phyloP scores from a whole-genome alignment of 164 flowering plant species.

The Vitis rotundifolia region DNA sequence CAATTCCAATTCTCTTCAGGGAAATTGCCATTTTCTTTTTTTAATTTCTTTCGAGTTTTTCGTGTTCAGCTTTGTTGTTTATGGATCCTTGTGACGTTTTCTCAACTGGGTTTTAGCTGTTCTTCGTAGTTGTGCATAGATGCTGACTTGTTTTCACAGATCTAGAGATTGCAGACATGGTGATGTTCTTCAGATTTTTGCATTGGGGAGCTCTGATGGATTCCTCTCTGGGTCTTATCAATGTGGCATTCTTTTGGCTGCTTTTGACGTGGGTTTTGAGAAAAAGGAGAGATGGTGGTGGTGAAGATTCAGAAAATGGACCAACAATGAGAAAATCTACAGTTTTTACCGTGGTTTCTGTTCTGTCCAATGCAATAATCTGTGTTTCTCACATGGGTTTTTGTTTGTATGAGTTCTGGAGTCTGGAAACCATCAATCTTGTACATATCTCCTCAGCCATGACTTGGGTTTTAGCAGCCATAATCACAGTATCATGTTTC shows the following conservation, averaged over 20 bases:
- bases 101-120: not conserved
- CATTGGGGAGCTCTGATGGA: constrained; percentile 30
- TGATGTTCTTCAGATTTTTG: not conserved
- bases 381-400: constrained; percentile 38
- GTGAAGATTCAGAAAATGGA: constrained; percentile 4
- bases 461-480: constrained; percentile 49
- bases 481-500: constrained; percentile 27
- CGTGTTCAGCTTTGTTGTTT: not conserved
- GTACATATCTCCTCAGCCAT: constrained; percentile 23
- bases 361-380: constrained; percentile 36
- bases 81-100: not conserved
- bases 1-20: not conserved
- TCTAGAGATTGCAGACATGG: constrained; percentile 1
- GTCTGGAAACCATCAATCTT: constrained; percentile 8
- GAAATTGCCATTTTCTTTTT: not conserved
- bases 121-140: not conserved
- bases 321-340: constrained; percentile 7
- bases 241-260: constrained; percentile 27
- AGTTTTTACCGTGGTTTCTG: constrained; percentile 15
- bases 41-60: not conserved
- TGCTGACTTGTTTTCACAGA: not conserved
- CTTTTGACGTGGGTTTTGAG: constrained; percentile 46
- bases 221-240: constrained; percentile 16
- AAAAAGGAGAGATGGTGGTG: constrained; percentile 23
- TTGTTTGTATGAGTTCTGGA: constrained; percentile 38